Base-by-base conservation (phyloP, 2,329 filamentous ascomycete genomes). In the Akanthomyces dipterigenus region DNA sequence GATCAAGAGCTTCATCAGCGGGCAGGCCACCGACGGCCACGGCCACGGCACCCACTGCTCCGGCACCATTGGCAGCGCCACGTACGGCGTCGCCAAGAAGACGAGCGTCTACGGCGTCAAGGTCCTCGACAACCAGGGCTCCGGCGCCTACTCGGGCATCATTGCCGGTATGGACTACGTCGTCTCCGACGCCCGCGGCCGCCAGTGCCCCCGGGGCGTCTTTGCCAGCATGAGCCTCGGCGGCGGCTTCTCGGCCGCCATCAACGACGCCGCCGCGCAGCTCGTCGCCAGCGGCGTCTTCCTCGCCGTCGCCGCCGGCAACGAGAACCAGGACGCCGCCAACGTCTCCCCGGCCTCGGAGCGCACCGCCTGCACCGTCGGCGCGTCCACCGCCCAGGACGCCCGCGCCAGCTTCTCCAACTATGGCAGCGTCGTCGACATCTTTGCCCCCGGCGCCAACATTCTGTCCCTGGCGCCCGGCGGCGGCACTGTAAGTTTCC, bases 151-250 rank as follows among this genome's bases (percentile, higher is more conserved):
- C 66, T 76, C 76, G 9, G 73, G 69, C 61, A 74, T 79, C 66
- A 72, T 80, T 56, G 75, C 76, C 24, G 77, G 76, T 64, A 77
- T 78, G 64, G 75, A 78, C 68, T 78, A 70, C 46, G 77, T 78
- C 16, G 67, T 70, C 60, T 62, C 65, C 46, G 75, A 79, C 65
- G 67, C 72, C 22, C 42, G 65, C 55, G 69, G 62, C 18, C 73
- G 73, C 62, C 67, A 58, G 64, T 78, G 77, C 72, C 70, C 73
- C 66, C 74, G 70, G 56, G 77, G 78, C 46, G 70, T 76, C 49
- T 78, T 84, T 42, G 77, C 78, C 66, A 82, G 79, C 73, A 82
- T 84, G 80, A 82, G 79, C 9, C 77, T 85, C 12, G 81, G 82
- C 48, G 81, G 81, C n/a, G 53, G 65, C 62, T 70, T 67, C 65